phyloP scores from a whole-genome alignment of 352 stramenopile genomes.

The Phytophthora aleatoria region DNA sequence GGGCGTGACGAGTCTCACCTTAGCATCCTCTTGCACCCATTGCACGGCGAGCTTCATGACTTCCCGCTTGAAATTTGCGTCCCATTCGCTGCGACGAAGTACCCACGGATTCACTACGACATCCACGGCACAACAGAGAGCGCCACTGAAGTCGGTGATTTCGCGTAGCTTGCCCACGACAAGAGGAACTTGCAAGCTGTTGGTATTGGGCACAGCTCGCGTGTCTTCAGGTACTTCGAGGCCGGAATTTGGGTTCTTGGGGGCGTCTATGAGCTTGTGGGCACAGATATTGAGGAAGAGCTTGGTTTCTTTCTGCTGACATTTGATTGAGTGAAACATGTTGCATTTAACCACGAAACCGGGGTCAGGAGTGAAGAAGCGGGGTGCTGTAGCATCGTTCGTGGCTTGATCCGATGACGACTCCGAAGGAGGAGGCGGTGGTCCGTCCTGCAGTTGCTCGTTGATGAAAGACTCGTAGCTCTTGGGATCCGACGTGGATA shows the following conservation, averaged over 20 bases:
- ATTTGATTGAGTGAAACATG: slow-evolving; percentile 60
- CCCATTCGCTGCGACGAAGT: slow-evolving; percentile 69
- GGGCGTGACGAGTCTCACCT: slow-evolving; percentile 41
- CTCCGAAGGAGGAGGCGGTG: slow-evolving; percentile 30
- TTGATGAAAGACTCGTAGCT: slow-evolving; percentile 83
- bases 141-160: slow-evolving; percentile 50
- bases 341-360: slow-evolving; percentile 83
- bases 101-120: slow-evolving; percentile 87
- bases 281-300: slow-evolving; percentile 85
- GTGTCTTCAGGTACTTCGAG: slow-evolving; percentile 65
- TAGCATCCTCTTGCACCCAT: slow-evolving; percentile 79
- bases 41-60: slow-evolving; percentile 76
- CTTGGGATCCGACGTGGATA: slow-evolving; percentile 68
- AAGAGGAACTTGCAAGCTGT: slow-evolving; percentile 78
- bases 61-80: slow-evolving; percentile 82
- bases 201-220: slow-evolving; percentile 66
- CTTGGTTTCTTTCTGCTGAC: slow-evolving; percentile 66
- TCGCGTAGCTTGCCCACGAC: slow-evolving; percentile 63
- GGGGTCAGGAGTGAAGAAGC: slow-evolving; percentile 68
- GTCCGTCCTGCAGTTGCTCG: slow-evolving; percentile 78
- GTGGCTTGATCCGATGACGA: slow-evolving; percentile 5
- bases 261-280: slow-evolving; percentile 70
- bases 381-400: slow-evolving; percentile 20
- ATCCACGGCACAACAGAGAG: slow-evolving; percentile 53
- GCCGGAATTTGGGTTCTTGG: slow-evolving; percentile 77